phyloP scores from a whole-genome alignment of 1,284 basidiomycete species.

The Apiotrichum sp. region DNA sequence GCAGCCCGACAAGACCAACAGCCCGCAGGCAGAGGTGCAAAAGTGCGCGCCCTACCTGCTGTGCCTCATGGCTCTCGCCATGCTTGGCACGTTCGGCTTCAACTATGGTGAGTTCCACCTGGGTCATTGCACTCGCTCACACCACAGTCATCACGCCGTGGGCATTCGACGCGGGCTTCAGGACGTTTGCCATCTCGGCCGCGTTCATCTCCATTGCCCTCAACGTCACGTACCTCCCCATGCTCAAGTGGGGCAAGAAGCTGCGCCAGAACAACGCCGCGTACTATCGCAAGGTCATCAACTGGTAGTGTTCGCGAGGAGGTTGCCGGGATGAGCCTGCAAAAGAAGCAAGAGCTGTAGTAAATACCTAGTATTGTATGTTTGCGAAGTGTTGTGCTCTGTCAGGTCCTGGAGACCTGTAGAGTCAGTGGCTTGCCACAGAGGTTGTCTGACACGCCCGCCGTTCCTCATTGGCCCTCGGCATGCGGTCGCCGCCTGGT shows the following conservation, averaged over 20 bases:
- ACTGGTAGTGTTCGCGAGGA: background rate
- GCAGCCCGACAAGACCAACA: slow-evolving; percentile 7
- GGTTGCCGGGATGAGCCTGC: too few relatives aligned
- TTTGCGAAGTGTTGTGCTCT: too few relatives aligned
- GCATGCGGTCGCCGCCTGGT: too few relatives aligned
- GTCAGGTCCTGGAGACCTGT: too few relatives aligned
- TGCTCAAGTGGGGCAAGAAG: slow-evolving; percentile 1
- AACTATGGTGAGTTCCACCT: background rate
- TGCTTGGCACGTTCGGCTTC: slow-evolving; percentile 20
- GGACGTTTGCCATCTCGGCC: slow-evolving; percentile 13
- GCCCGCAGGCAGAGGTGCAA: slow-evolving; percentile 13
- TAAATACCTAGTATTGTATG: too few relatives aligned
- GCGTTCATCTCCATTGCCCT: background rate
- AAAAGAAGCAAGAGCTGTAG: too few relatives aligned
- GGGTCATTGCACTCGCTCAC: background rate
- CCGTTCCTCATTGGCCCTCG: too few relatives aligned
- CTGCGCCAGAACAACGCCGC: slow-evolving; percentile 2
- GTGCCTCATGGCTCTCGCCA: slow-evolving; percentile 1
- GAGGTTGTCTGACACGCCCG: too few relatives aligned
- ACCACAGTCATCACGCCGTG: slow-evolving; percentile 15
- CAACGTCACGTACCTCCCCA: background rate
- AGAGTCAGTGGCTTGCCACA: too few relatives aligned
- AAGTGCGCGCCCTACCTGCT: slow-evolving; percentile 17
- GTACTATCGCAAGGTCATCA: slow-evolving; percentile 17
- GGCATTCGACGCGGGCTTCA: slow-evolving; percentile 9